Evolutionary conservation across 495 filamentous ascomycete genomes (phyloP), one percentile per base, ranked within the genome.

Genomic region (Tuber umbilicatum): DNA sequence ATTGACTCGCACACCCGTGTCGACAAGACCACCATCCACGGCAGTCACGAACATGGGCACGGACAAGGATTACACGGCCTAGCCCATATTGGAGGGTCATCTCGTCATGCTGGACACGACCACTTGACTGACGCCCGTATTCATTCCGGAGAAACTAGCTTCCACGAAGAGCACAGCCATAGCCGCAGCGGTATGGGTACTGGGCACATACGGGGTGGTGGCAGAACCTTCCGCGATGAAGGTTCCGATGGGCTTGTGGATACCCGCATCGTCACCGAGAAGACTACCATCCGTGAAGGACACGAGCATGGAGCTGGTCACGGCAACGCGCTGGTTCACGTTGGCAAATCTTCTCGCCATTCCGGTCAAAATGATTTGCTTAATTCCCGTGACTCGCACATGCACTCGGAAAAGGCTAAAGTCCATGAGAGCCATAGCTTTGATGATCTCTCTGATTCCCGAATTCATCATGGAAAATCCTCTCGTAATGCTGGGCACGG

Each of bases 21-120:
- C 69, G 72, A 75, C 31, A 71, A 73, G 68, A 78, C 74, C 68
- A 74, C 76, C 27, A 79, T 64, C 75, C 60, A 78, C 72, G 72
- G 73, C 67, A 43, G 69, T 75, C 31, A 73, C 73, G 40, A 76
- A 79, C 39, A 72, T 72, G 23, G 76, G 42, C 47, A 72, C 68
- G 12, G 69, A 70, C 2, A 74, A 38, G 60, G 75, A 72, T 19
- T 50, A 72, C 9, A 76, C 64, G 41, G 70, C 35, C 38, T 41
- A 64, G 5, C 69, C 60, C 50, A 43, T 72, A 3, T 40, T 60
- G 76, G 71, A 74, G 31, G 14, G 19, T 35, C 55, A 64, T 35
- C 55, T 27, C 69, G 69, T 47, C 72, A 72, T 9, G 69, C 74
- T 27, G 76, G 64, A 1, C 77, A 78, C 41, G 75, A 78, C 39